These are phyloP conservation scores for Eucalyptus cloeziana DNA, from an alignment of 345 rosid species.

Conservation along the genomic window DNA sequence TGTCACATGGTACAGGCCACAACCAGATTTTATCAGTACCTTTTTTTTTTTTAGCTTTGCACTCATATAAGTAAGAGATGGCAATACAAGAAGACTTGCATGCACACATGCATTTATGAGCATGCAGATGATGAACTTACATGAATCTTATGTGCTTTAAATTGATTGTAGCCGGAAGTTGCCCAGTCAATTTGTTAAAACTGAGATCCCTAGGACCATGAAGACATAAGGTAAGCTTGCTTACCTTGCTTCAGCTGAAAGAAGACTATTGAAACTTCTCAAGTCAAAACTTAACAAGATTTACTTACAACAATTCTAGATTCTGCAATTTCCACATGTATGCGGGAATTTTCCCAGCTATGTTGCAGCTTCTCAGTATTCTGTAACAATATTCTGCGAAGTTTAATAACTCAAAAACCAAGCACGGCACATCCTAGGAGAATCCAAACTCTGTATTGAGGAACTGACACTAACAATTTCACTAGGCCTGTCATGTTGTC, in stretches of 20 bases:
- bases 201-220: slow-evolving; percentile 32
- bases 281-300: neutral
- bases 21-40: neutral
- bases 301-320: slow-evolving; percentile 9
- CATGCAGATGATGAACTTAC: slow-evolving; percentile 9
- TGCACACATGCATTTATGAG: neutral
- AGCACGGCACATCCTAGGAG: neutral
- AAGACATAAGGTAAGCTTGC: neutral
- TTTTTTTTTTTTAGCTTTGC: neutral
- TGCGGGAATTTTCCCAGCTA: slow-evolving; percentile 15
- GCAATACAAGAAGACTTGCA: neutral
- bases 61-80: neutral
- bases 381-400: slow-evolving; percentile 1
- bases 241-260: neutral
- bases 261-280: neutral
- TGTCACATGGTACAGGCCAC: neutral
- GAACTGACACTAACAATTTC: slow-evolving; percentile 15
- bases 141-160: slow-evolving; percentile 7
- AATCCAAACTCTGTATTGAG: neutral
- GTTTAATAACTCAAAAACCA: neutral
- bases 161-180: slow-evolving; percentile 9
- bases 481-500: slow-evolving; percentile 7
- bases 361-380: slow-evolving; percentile 25
- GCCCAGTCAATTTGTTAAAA: slow-evolving; percentile 37
- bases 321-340: slow-evolving; percentile 3